Percentiles rank a stretch among this genome's conserved stretches.
phyloP scores from a whole-genome alignment of 2,329 filamentous ascomycete genomes.

The Calonectria pseudoreteaudii region DNA sequence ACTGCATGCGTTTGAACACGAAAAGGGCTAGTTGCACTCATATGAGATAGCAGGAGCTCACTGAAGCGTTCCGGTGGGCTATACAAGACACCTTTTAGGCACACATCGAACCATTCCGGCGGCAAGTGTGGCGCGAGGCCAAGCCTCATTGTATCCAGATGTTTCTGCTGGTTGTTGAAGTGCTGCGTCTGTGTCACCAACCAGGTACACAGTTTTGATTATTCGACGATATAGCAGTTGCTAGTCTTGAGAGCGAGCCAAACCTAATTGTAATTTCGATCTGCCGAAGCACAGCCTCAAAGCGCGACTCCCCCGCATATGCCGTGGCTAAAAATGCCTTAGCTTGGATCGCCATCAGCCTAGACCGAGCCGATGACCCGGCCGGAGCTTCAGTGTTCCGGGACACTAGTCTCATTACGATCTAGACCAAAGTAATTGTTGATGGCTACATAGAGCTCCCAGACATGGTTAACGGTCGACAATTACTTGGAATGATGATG shows the following conservation, averaged over 20 bases:
- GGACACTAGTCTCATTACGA: not conserved
- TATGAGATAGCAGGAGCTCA: too few species aligned
- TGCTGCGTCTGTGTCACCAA: not conserved
- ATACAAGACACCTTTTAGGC: too few species aligned
- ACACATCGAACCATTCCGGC: too few species aligned
- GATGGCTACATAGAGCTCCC: not conserved
- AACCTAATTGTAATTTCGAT: not conserved
- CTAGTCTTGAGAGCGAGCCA: not conserved
- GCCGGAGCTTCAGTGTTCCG: conserved; percentile 12
- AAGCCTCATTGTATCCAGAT: not conserved
- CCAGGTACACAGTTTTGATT: not conserved
- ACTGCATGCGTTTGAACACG: not conserved
- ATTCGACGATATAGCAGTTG: not conserved
- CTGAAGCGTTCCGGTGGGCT: too few species aligned
- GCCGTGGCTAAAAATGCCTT: not conserved
- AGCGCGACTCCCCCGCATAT: not conserved
- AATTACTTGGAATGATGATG: not conserved
- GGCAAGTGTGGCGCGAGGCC: too few species aligned
- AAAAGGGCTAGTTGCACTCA: too few species aligned
- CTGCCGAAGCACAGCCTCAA: not conserved
- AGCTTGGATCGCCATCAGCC: not conserved
- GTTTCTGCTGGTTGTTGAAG: not conserved
- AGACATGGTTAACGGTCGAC: not conserved
- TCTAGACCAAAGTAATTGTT: not conserved
- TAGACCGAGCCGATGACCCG: conserved; percentile 5